Base-by-base conservation (phyloP, 345 rosid species). In the Pugionium cornutum region DNA sequence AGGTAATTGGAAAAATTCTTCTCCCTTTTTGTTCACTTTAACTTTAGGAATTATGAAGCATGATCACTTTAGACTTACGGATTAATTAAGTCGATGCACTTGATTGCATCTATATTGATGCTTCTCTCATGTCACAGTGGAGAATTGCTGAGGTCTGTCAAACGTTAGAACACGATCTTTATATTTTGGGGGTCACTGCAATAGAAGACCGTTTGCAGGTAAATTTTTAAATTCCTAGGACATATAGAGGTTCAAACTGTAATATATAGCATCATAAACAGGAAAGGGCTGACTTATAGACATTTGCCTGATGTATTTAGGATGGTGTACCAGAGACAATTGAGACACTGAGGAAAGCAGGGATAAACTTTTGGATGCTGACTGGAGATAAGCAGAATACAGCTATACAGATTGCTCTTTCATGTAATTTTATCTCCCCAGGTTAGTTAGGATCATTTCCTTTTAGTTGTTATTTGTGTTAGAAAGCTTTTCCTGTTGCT, bases 291-390 rank as follows among this genome's bases (percentile, higher is more conserved):
- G 32, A 70, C 45, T 67, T 25, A 54, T 41, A 10, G 4, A 9
- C n/a, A 55, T 27, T 34, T 68, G 32, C 72, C 59, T 67, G 11
- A 45, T 45, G 41, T 11, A 25, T 8, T 18, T 82, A 94, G 99
- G 97, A 94, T 82, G 99, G 96, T 69, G 99, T 94, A 44, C 95
- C 99, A 26, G 97, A 88, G 85, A 85, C 99, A 71, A 90, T 90
- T 52, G 88, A 87, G 67, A 79, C 92, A 33, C 92, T 91, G 53
- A 82, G 99, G 74, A 90, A 89, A 81, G 97, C 96, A 29, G 97
- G 99, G 64, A 90, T 90, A 67, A 85, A 90, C 77, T 94, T 94
- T 80, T 94, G 97, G 99, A 94, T 94, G 99, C 82, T 94, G 73
- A 90, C 99, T 1, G 99, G 99, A 54, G 97, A 94, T 77, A 88